phyloP scores from a whole-genome alignment of 202 grass and related monocot species.

The Dendrocalamus latiflorus region DNA sequence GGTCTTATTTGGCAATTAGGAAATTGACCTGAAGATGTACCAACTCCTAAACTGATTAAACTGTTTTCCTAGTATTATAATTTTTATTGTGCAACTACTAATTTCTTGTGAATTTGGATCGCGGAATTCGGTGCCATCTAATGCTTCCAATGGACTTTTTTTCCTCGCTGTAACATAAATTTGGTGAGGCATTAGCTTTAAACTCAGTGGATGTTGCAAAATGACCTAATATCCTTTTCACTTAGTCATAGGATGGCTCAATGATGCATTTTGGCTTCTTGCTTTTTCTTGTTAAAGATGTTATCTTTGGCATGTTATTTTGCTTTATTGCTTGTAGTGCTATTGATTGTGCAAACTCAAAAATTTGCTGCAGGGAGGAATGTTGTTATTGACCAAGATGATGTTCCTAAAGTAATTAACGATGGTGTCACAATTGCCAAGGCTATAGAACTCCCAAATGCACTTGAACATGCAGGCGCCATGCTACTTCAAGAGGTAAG shows the following conservation, averaged over 20 bases:
- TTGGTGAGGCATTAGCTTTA: not conserved
- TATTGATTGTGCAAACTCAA: conserved; percentile 31
- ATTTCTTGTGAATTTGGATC: not conserved
- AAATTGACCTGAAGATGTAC: not conserved
- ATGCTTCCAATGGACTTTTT: not conserved
- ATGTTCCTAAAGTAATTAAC: conserved; percentile 90
- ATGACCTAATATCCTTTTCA: not conserved
- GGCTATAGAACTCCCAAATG: conserved; percentile 65
- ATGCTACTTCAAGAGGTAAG: conserved; percentile 76
- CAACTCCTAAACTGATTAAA: not conserved
- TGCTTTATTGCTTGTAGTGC: conserved; percentile 27
- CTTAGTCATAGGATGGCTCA: not conserved
- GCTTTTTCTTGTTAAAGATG: not conserved
- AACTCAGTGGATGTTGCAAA: conserved; percentile 6
- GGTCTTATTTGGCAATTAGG: not conserved
- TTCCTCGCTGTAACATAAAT: not conserved
- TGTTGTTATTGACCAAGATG: conserved; percentile 82
- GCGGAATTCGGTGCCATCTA: not conserved
- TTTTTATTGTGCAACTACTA: not conserved
- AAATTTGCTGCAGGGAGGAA: conserved; percentile 70
- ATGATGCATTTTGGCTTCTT: not conserved
- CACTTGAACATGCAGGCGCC: conserved; percentile 79
- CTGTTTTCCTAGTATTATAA: not conserved
- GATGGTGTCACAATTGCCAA: conserved; percentile 90
- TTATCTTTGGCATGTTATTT: not conserved